These are phyloP conservation scores for Omphalotus guepiniiformis DNA, from an alignment of 768 basidiomycete species.

Conservation along the genomic window DNA sequence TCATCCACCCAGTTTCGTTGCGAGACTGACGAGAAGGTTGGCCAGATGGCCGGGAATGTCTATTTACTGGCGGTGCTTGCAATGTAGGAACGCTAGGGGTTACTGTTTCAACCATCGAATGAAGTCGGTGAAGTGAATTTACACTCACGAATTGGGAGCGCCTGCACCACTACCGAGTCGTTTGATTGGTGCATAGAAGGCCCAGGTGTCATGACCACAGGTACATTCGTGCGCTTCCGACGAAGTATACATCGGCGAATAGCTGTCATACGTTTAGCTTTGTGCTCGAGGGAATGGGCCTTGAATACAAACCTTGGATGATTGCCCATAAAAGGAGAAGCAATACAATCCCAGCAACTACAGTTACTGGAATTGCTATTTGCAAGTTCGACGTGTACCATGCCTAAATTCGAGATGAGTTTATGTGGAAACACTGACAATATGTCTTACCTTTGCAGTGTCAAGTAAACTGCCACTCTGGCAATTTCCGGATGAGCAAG, in stretches of 20 bases:
- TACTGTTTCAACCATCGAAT: too few species aligned
- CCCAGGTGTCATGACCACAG: background rate
- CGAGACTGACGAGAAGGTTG: too few species aligned
- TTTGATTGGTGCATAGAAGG: slow-evolving; percentile 3
- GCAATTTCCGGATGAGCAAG: slow-evolving; percentile 61
- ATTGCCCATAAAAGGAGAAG: slow-evolving; percentile 54
- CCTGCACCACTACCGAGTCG: background rate
- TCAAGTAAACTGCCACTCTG: slow-evolving; percentile 52
- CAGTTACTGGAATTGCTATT: slow-evolving; percentile 74
- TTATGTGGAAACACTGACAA: slow-evolving; percentile 1
- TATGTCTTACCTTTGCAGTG: slow-evolving; percentile 53
- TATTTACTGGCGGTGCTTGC: too few species aligned
- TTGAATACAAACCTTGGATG: slow-evolving; percentile 33
- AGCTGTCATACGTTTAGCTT: background rate
- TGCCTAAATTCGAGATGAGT: slow-evolving; percentile 35
- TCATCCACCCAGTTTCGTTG: too few species aligned
- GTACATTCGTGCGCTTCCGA: background rate
- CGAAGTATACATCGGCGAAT: slow-evolving; percentile 1
- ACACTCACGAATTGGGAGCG: too few species aligned
- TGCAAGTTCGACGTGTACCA: slow-evolving; percentile 77
- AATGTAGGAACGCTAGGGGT: too few species aligned
- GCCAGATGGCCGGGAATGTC: too few species aligned
- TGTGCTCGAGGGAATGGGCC: background rate
- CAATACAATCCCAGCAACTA: slow-evolving; percentile 61
- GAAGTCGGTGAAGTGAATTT: too few species aligned